Evolutionary conservation across 371 early-diverging fungal species (phyloP).

Genomic region (Parasitella parasitica): DNA sequence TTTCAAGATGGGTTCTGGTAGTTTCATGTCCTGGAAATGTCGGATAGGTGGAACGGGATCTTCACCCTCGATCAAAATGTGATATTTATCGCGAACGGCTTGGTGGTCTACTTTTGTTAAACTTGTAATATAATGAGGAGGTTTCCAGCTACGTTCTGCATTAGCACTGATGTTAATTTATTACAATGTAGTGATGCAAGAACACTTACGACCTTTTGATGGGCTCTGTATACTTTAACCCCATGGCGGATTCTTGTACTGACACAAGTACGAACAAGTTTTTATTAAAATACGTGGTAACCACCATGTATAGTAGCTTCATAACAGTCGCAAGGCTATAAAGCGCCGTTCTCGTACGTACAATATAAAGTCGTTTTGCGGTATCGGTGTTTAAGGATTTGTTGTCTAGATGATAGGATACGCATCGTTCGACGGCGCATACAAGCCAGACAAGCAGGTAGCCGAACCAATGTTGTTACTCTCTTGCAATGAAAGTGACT

Average conservation of each 20-base stretch:
- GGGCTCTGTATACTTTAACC: conserved; percentile 83
- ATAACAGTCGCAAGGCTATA: conserved; percentile 32
- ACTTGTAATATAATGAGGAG: conserved; percentile 71
- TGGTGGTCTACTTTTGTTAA: conserved; percentile 50
- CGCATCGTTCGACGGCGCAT: conserved; percentile 32
- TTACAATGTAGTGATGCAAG: too few relatives aligned
- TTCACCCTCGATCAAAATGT: conserved; percentile 75
- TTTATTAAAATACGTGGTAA: conserved; percentile 42
- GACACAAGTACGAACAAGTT: conserved; percentile 51
- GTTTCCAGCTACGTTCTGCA: conserved; percentile 65
- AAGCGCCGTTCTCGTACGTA: conserved; percentile 15
- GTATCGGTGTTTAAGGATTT: neutral
- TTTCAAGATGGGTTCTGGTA: conserved; percentile 77
- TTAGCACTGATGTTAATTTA: neutral
- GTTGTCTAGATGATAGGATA: conserved; percentile 23
- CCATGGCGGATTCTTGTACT: conserved; percentile 85
- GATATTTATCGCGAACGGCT: conserved; percentile 63
- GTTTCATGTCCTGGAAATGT: conserved; percentile 73
- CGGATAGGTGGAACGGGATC: conserved; percentile 76
- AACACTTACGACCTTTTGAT: conserved; percentile 65
- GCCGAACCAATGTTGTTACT: conserved; percentile 11
- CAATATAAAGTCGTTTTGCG: neutral
- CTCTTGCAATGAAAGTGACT: conserved; percentile 20
- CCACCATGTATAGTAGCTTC: conserved; percentile 38
- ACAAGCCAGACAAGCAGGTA: conserved; percentile 29